Evolutionary conservation across 2,329 filamentous ascomycete genomes (phyloP), one percentile per base, ranked within the genome.

Genomic region (Daldinia eschscholtzii): DNA sequence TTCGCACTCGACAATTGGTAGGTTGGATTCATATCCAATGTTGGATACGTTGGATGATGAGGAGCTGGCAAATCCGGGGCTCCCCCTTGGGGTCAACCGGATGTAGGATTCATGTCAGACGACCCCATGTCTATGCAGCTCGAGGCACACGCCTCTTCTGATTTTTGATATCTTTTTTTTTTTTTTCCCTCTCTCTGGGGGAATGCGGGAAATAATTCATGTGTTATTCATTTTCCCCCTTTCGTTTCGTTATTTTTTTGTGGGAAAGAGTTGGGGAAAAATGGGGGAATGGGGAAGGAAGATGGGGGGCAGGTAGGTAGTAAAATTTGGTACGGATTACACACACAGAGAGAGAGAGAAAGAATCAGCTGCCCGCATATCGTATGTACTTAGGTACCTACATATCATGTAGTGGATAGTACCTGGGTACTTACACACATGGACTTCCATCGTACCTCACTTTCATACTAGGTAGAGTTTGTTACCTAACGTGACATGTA

Each of bases 101-200:
- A 71, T 71, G 68, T 63, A 71, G 68, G 63, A 68, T 68, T 70
- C 65, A 59, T 61, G 68, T 71, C 68, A 71, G 68, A 68, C 68
- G 68, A 71, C 68, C 68, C 65, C 65, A 66, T 68, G 65, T 64
- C 57, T 53, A 71, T 68, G 68, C 68, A 66, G 60, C 59, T 26
- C 57, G 60, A 61, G 60, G 68, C 68, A 66, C 68, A 66, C 65
- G 59, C 26, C 41, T 48, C 42, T 55, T 62, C 15, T 57, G 50
- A 63, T 46, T 62, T 56, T 57, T 60, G 23, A 37, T 57, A 48
- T 61, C 55, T 58, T 35, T 35, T 10, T 35, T 35, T 35, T 30
- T 30, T 30, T 30, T 30, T 30, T 30, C 7, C 7, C 62, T 65
- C 59, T 62, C 60, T 64, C 62, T 68, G 65, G 68, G 68, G 68